Conservation (phyloP, 2,329 filamentous ascomycete species). For the Aspergillus sp. region DNA sequence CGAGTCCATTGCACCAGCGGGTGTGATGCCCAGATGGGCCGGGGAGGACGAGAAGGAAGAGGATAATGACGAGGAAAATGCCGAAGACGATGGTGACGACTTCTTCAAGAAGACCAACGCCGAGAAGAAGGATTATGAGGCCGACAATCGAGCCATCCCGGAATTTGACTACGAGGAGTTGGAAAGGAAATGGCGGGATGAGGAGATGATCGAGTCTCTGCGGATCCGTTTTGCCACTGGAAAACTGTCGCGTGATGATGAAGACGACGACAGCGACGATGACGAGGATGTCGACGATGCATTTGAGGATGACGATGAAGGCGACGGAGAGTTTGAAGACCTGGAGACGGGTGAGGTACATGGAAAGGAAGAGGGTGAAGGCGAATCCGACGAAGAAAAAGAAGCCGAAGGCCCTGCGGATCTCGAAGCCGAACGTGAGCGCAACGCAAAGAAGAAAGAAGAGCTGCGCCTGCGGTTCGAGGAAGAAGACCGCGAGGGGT, state of each 20-base stretch:
- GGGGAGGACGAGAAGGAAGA: conserved; percentile 56
- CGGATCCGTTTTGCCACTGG: conserved; percentile 67
- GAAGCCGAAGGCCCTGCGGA: conserved; percentile 32
- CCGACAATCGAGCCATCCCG: conserved; percentile 73
- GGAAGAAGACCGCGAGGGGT: conserved; percentile 94
- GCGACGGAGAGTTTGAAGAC: conserved; percentile 77
- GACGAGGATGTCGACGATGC: conserved; percentile 43
- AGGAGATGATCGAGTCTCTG: conserved; percentile 67
- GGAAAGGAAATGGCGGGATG: conserved; percentile 74
- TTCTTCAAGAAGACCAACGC: conserved; percentile 53
- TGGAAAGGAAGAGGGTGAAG: conserved; percentile 33
- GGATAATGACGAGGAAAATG: conserved; percentile 42
- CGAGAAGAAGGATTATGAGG: conserved; percentile 38
- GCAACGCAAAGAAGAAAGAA: conserved; percentile 86
- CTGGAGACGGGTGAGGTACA: conserved; percentile 64
- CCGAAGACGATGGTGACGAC: conserved; percentile 54
- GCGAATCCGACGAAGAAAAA: conserved; percentile 46
- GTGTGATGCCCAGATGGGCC: conserved; percentile 73
- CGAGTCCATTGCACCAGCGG: conserved; percentile 61
- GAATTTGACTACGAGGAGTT: conserved; percentile 71
- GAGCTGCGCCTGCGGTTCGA: conserved; percentile 92
- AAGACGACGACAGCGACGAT: conserved; percentile 41
- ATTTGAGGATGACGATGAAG: conserved; percentile 50
- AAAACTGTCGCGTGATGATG: conserved; percentile 51
- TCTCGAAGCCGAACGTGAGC: conserved; percentile 81